Evolutionary conservation across 2,329 filamentous ascomycete genomes (phyloP).

Genomic region (Endocalyx cinctus): DNA sequence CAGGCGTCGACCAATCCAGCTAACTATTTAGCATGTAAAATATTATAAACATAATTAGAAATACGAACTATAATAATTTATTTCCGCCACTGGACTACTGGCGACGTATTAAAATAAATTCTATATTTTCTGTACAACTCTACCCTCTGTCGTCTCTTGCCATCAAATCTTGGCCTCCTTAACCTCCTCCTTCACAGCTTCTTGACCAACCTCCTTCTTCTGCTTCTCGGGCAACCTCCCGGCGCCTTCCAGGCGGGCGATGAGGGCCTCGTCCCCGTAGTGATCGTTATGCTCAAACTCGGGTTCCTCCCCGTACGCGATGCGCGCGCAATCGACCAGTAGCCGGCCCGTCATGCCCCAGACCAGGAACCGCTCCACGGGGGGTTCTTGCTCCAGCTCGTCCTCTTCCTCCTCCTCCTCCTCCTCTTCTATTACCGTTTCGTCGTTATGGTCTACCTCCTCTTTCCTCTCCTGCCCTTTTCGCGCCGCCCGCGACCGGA

Average conservation of each 20-base stretch:
- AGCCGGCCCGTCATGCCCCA: conserved; percentile 95
- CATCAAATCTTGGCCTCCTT: conserved; percentile 38
- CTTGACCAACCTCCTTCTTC: conserved; percentile 27
- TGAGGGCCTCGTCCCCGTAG: conserved; percentile 50
- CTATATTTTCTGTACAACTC: too few relatives aligned
- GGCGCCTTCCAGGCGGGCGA: conserved; percentile 39
- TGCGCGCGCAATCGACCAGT: conserved; percentile 77
- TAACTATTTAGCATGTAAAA: too few relatives aligned
- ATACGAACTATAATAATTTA: too few relatives aligned
- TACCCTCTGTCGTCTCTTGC: conserved; percentile 19
- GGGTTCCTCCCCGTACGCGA: conserved; percentile 78
- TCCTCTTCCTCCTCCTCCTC: conserved; percentile 20
- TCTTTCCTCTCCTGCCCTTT: conserved; percentile 19
- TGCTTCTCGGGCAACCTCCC: conserved; percentile 44
- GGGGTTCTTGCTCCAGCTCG: conserved; percentile 35
- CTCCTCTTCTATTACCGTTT: too few relatives aligned
- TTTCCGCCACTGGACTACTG: too few relatives aligned
- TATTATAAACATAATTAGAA: too few relatives aligned
- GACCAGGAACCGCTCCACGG: conserved; percentile 66
- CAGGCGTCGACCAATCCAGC: too few relatives aligned
- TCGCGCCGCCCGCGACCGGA: conserved; percentile 19
- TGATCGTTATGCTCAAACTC: conserved; percentile 68
- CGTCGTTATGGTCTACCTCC: too few relatives aligned
- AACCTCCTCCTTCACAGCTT: conserved; percentile 28
- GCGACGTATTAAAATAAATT: too few relatives aligned